Evolutionary conservation across 2,329 filamentous ascomycete genomes (phyloP).

Genomic region (Colletotrichum horii): DNA sequence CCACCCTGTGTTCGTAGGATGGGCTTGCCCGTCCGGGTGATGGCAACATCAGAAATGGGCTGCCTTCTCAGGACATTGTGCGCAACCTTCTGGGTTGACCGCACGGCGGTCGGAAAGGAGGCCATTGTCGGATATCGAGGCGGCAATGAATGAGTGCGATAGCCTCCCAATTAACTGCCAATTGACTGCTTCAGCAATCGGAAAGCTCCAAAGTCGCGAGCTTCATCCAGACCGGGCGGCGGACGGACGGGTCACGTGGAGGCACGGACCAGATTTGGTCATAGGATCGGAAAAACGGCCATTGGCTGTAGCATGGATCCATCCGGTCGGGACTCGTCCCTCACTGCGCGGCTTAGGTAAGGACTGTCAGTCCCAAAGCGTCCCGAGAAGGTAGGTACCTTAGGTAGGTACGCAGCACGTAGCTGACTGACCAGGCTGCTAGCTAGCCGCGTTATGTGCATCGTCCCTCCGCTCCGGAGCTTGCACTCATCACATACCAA

Average conservation of each 20-base stretch:
- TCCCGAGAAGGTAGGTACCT: background rate
- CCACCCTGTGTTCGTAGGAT: conserved; percentile 89
- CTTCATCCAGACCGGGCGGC: conserved; percentile 10
- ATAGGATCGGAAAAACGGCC: conserved; percentile 14
- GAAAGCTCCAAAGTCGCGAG: conserved; percentile 14
- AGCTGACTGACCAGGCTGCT: conserved; percentile 38
- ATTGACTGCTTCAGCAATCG: background rate
- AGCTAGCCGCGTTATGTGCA: conserved; percentile 38
- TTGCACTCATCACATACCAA: conserved; percentile 6
- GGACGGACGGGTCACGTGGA: conserved; percentile 10
- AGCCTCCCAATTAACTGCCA: conserved; percentile 26
- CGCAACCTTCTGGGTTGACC: conserved; percentile 54
- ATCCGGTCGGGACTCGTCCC: background rate
- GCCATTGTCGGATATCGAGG: conserved; percentile 44
- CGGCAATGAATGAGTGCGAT: conserved; percentile 6
- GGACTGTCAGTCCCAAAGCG: background rate
- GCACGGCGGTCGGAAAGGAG: conserved; percentile 61
- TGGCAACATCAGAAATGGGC: conserved; percentile 80
- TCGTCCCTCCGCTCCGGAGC: conserved; percentile 16
- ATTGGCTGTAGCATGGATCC: background rate
- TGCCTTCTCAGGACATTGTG: conserved; percentile 55
- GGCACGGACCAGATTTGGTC: conserved; percentile 4
- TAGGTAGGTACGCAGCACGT: background rate
- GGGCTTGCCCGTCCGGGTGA: conserved; percentile 95
- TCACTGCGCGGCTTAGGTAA: background rate